A percentile compares a stretch with the other conserved stretches of the same genome.
phyloP scores from a whole-genome alignment of 2,329 filamentous ascomycete genomes.

The Nemania sp. region DNA sequence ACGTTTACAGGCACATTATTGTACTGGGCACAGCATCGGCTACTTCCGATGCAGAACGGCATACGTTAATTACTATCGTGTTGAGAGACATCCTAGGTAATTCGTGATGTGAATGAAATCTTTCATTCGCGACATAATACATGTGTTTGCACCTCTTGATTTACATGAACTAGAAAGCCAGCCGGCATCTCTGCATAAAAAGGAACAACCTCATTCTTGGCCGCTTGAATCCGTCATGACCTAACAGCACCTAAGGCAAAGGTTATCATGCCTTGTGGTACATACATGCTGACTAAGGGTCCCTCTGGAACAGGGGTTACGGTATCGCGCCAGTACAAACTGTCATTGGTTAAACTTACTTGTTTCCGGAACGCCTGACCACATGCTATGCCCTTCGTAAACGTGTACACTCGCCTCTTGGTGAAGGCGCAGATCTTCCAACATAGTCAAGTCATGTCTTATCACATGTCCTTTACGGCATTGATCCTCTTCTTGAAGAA shows the following conservation, averaged over 20 bases:
- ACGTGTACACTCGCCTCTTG: constrained; percentile 26
- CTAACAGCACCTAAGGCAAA: constrained; percentile 8
- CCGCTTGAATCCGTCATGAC: constrained; percentile 10
- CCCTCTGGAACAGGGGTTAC: too few relatives aligned
- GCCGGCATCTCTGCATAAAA: constrained; percentile 6
- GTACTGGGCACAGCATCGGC: constrained; percentile 11
- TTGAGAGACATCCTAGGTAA: background rate
- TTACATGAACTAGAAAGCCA: constrained; percentile 28
- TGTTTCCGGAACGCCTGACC: constrained; percentile 29
- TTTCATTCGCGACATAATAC: constrained; percentile 28
- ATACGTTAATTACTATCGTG: constrained; percentile 13
- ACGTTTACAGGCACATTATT: constrained; percentile 17
- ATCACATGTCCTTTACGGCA: constrained; percentile 50
- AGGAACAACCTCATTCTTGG: constrained; percentile 5
- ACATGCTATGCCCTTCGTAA: constrained; percentile 27
- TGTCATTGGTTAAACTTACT: too few relatives aligned
- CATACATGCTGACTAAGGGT: constrained; percentile 9
- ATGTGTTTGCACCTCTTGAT: constrained; percentile 32
- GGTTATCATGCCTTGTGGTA: constrained; percentile 11
- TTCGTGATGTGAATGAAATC: constrained; percentile 22
- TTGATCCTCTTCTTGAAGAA: constrained; percentile 73
- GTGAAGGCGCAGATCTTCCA: constrained; percentile 9
- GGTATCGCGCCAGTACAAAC: too few relatives aligned
- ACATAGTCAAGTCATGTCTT: constrained; percentile 20
- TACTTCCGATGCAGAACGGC: constrained; percentile 14